These are phyloP conservation scores for Cucumis hystrix DNA, from an alignment of 306 rosid species.

Conservation along the genomic window DNA sequence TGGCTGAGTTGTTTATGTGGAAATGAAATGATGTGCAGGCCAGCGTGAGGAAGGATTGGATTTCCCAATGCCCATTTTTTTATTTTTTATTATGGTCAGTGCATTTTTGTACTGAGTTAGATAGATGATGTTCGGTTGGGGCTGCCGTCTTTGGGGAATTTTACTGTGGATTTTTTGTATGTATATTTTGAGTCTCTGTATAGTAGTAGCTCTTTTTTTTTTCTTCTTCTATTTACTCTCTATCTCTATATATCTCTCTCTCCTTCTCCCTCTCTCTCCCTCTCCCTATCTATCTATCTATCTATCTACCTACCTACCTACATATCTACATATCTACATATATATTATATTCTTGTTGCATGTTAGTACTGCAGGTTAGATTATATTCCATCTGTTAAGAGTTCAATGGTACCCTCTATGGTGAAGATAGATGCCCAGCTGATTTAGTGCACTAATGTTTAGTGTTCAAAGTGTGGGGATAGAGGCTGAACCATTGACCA, in stretches of 20 bases:
- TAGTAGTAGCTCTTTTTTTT: not conserved
- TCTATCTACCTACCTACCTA: no score
- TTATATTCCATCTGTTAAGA: not conserved
- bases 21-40: slow-evolving; percentile 57
- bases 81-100: slow-evolving; percentile 47
- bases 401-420: no score
- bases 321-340: no score
- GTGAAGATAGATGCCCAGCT: no score
- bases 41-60: slow-evolving; percentile 36
- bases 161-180: slow-evolving; percentile 9
- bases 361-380: not conserved
- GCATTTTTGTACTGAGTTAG: slow-evolving; percentile 34
- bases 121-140: slow-evolving; percentile 23
- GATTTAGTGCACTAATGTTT: no score
- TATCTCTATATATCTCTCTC: not conserved
- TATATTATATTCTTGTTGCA: no score
- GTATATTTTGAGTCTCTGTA: slow-evolving; percentile 10
- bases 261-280: not conserved
- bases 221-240: not conserved
- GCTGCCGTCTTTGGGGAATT: slow-evolving; percentile 10
- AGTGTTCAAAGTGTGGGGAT: no score
- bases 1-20: slow-evolving; percentile 11
- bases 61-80: slow-evolving; percentile 46
- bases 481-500: no score
- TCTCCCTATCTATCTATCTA: not conserved